Percentiles rank a stretch among this genome's conserved stretches.
Evolutionary conservation across 2,329 filamentous ascomycete genomes (phyloP).

Genomic region (Calonectria pseudoturangicola): DNA sequence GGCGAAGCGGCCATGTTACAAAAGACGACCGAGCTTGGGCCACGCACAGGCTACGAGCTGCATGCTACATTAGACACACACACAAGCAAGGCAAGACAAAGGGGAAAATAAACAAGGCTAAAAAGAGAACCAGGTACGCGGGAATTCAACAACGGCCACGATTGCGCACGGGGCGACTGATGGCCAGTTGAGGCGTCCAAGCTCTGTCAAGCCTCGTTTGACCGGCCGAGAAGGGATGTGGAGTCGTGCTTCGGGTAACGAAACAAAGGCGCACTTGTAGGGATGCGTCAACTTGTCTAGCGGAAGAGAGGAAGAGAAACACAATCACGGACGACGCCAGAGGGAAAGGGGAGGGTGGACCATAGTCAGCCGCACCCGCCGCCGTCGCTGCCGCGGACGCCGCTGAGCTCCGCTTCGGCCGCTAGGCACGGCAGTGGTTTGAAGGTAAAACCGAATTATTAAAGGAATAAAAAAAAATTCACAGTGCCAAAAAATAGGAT

Average conservation of each 20-base stretch:
- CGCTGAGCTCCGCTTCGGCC: slow-evolving; percentile 31
- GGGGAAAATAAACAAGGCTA: background rate
- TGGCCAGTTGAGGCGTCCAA: slow-evolving; percentile 20
- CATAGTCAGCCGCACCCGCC: slow-evolving; percentile 27
- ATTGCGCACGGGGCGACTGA: slow-evolving; percentile 33
- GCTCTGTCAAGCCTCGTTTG: slow-evolving; percentile 22
- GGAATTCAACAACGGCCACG: slow-evolving; percentile 5
- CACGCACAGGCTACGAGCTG: background rate
- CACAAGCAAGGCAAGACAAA: background rate
- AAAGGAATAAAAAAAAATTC: background rate
- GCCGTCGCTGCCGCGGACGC: slow-evolving; percentile 26
- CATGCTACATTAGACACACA: slow-evolving; percentile 23
- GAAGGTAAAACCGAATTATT: slow-evolving; percentile 11
- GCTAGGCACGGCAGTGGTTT: slow-evolving; percentile 31
- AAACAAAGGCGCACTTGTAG: slow-evolving; percentile 25
- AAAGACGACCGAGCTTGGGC: slow-evolving; percentile 1
- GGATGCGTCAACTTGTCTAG: slow-evolving; percentile 22
- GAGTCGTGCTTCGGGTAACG: slow-evolving; percentile 23
- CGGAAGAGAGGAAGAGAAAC: slow-evolving; percentile 18
- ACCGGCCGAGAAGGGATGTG: slow-evolving; percentile 29
- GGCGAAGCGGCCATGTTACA: background rate
- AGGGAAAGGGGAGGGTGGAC: slow-evolving; percentile 11
- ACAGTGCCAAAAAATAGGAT: slow-evolving; percentile 1
- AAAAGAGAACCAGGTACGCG: slow-evolving; percentile 1
- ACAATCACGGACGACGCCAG: background rate